Evolutionary conservation across 495 filamentous ascomycete genomes (phyloP), one percentile per base, ranked within the genome.

Genomic region (Cercophora samala): DNA sequence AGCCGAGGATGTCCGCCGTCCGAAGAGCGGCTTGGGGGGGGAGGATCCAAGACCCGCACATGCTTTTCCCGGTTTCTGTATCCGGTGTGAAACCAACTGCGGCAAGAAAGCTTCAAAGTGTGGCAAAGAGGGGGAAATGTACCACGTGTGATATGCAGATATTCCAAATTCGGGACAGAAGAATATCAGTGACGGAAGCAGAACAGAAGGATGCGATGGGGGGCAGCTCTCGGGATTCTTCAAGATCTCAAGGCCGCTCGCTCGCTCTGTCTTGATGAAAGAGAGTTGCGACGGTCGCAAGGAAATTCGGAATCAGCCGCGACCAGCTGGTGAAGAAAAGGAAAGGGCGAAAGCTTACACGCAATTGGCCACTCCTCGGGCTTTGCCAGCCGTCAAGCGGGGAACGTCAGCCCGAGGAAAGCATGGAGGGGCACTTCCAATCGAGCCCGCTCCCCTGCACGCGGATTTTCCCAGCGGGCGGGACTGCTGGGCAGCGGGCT

Each of bases 1-100:
- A 63, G 65, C 65, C 65, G 65, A 66, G 65, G 65, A 66, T 66
- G 60, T 63, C 26, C 23, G 37, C 37, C 37, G 37, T 26, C 58
- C 21, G 19, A 66, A 52, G 53, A 63, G 18, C 62, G 59, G 58
- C 46, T 53, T 17, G 4, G 19, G 21, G 26, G 58, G 22, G n/a
- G n/a, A n/a, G n/a, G n/a, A n/a, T n/a, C 62, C 64, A 17, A 46
- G 37, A 46, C 17, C 26, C 65, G 52, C 65, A 63, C 65, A 66
- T 66, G 65, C 51, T 66, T 66, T 42, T 53, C 58, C 58, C 19
- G 23, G 58, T 25, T 26, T 29, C 58, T 26, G 17, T 60, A 60
- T 60, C 58, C 58, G 58, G 26, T 60, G 24, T 23, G 29, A 32
- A 32, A 32, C 29, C 29, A 32, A 32, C 29, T 32, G 29, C 29